Conservation (phyloP, 305 asterid genomes). For the Withania somnifera region DNA sequence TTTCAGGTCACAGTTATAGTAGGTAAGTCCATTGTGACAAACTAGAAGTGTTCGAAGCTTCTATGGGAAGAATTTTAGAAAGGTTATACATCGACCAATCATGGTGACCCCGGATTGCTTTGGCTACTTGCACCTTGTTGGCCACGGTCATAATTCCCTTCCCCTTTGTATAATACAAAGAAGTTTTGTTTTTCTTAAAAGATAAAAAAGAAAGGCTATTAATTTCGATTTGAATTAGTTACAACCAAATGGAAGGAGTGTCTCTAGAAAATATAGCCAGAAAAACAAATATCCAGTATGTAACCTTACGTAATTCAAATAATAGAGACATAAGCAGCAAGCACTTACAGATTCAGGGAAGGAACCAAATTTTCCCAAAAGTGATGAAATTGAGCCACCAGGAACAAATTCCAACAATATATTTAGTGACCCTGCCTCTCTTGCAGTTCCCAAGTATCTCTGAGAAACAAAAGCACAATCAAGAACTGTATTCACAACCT, state of each 20-base stretch:
- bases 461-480: constrained; percentile 21
- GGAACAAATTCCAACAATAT: constrained; percentile 90
- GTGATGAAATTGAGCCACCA: constrained; percentile 94
- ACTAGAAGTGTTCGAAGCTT: too few relatives aligned
- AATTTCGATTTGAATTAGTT: not conserved
- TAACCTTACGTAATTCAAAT: not conserved
- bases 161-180: not conserved
- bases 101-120: not conserved
- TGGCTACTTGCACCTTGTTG: not conserved
- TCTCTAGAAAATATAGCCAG: not conserved
- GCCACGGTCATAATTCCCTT: not conserved
- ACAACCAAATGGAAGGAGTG: not conserved
- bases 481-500: not conserved
- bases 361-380: constrained; percentile 84
- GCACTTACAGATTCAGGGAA: constrained; percentile 88
- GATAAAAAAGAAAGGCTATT: not conserved
- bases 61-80: not conserved
- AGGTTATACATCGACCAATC: not conserved
- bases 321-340: not conserved
- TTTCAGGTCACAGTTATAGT: not conserved
- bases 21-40: not conserved
- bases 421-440: constrained; percentile 77
- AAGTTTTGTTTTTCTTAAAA: not conserved
- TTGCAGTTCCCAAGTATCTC: constrained; percentile 92
- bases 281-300: not conserved